Conservation (phyloP, 768 basidiomycete species). For the Tubosaeta brunneosetosa region DNA sequence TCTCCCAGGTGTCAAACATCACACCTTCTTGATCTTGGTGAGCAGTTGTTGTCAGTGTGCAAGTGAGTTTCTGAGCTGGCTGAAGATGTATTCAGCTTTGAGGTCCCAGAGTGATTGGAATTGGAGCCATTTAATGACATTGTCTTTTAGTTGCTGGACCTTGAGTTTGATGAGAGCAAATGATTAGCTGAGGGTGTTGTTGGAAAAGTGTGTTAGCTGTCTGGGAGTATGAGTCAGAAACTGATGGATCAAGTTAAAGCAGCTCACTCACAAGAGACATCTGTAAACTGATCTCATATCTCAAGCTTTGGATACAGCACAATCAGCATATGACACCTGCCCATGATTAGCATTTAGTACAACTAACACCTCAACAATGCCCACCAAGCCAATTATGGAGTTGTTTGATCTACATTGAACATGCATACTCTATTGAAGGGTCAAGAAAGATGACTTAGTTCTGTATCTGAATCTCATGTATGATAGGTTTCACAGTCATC, state of each 20-base stretch:
- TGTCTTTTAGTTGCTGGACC: slow-evolving; percentile 80
- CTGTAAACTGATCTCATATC: slow-evolving; percentile 95
- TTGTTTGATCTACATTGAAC: slow-evolving; percentile 84
- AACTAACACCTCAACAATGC: slow-evolving; percentile 4
- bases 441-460: slow-evolving; percentile 99
- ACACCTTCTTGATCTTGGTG: slow-evolving; percentile 94
- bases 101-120: slow-evolving; percentile 99
- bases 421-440: slow-evolving; percentile 93
- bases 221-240: slow-evolving; percentile 6
- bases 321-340: slow-evolving; percentile 83
- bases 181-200: slow-evolving; percentile 71
- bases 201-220: slow-evolving; percentile 71
- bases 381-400: slow-evolving; percentile 85
- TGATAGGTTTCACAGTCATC: slow-evolving; percentile 76
- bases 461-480: slow-evolving; percentile 96
- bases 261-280: slow-evolving; percentile 69
- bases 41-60: slow-evolving; percentile 93
- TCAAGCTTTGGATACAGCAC: slow-evolving; percentile 85
- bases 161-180: slow-evolving; percentile 85
- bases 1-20: slow-evolving; percentile 95
- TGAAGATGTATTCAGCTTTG: slow-evolving; percentile 94
- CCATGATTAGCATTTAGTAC: neutral
- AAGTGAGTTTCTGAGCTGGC: slow-evolving; percentile 89
- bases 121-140: slow-evolving; percentile 96
- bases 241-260: neutral